phyloP scores from a whole-genome alignment of 352 stramenopile genomes.

The Halophytophthora polymorphica region DNA sequence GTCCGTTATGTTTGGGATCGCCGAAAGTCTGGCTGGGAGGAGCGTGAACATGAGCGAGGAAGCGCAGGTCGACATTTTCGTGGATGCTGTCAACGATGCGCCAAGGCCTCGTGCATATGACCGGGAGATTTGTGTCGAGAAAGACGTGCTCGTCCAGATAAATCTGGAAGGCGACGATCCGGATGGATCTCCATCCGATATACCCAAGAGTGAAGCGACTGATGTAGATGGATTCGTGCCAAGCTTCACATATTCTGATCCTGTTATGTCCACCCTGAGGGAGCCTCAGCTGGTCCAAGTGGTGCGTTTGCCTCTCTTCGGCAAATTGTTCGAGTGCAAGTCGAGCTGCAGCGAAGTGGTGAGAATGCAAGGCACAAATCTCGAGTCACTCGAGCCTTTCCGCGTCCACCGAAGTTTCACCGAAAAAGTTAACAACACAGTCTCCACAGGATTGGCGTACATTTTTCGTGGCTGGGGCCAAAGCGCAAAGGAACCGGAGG shows the following conservation, averaged over 20 bases:
- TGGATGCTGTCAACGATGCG: conserved; percentile 46
- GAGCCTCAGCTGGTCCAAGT: conserved; percentile 37
- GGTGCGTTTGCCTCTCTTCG: conserved; percentile 40
- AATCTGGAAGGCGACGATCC: conserved; percentile 38
- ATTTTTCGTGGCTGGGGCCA: conserved; percentile 36
- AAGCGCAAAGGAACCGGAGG: neutral
- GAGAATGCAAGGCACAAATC: neutral
- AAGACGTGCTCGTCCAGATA: conserved; percentile 21
- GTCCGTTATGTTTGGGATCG: conserved; percentile 30
- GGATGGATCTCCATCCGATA: conserved; percentile 19
- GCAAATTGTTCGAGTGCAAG: conserved; percentile 56
- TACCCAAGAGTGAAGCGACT: neutral
- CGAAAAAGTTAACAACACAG: conserved; percentile 11
- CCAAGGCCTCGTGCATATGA: conserved; percentile 22
- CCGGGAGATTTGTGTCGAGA: conserved; percentile 20
- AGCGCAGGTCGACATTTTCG: conserved; percentile 49
- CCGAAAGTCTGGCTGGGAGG: conserved; percentile 24
- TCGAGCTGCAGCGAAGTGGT: conserved; percentile 11
- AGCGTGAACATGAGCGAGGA: conserved; percentile 27
- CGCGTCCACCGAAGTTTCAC: conserved; percentile 20
- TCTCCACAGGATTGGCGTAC: conserved; percentile 55
- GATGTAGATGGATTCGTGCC: conserved; percentile 13
- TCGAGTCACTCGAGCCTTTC: conserved; percentile 2
- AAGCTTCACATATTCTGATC: conserved; percentile 16
- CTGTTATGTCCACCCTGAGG: neutral